Conservation (phyloP, 148 eudicot species). For the Gaultheria prostrata region DNA sequence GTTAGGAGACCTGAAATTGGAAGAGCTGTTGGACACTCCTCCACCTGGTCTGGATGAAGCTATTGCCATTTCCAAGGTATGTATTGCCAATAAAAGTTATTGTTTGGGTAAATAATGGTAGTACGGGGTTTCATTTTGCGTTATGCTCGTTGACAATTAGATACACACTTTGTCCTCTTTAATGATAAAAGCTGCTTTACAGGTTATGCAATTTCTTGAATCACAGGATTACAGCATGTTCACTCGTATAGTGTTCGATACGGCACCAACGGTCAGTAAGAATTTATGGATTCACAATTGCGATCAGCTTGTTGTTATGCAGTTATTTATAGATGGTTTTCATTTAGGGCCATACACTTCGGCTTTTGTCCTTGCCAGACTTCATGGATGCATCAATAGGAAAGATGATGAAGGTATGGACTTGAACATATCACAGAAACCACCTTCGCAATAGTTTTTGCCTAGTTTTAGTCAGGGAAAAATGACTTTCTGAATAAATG, state of each 20-base stretch:
- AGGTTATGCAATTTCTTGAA: slow-evolving; percentile 90
- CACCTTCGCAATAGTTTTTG: not conserved
- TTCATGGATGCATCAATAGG: slow-evolving; percentile 90
- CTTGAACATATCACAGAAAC: not conserved
- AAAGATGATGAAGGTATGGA: slow-evolving; percentile 66
- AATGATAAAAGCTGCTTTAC: slow-evolving; percentile 11
- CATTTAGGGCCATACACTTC: slow-evolving; percentile 76
- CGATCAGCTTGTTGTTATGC: not conserved
- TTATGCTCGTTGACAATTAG: not conserved
- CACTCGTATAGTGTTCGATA: slow-evolving; percentile 84
- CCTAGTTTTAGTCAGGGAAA: not conserved
- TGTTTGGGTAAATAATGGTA: not conserved
- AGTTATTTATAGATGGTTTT: slow-evolving; percentile 14
- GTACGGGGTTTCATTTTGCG: not conserved
- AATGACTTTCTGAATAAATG: not conserved
- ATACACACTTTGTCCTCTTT: not conserved
- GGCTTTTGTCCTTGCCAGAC: slow-evolving; percentile 86
- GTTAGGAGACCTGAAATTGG: slow-evolving; percentile 82
- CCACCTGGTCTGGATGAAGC: slow-evolving; percentile 96
- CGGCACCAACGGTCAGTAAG: slow-evolving; percentile 77
- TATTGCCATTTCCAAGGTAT: slow-evolving; percentile 80
- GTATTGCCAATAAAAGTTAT: slow-evolving; percentile 2
- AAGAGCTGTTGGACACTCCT: slow-evolving; percentile 88
- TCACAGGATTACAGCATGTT: slow-evolving; percentile 72
- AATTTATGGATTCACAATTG: not conserved